These are phyloP conservation scores for Bipolaris victoriae DNA, from an alignment of 2,329 filamentous ascomycete genomes.

Conservation along the genomic window DNA sequence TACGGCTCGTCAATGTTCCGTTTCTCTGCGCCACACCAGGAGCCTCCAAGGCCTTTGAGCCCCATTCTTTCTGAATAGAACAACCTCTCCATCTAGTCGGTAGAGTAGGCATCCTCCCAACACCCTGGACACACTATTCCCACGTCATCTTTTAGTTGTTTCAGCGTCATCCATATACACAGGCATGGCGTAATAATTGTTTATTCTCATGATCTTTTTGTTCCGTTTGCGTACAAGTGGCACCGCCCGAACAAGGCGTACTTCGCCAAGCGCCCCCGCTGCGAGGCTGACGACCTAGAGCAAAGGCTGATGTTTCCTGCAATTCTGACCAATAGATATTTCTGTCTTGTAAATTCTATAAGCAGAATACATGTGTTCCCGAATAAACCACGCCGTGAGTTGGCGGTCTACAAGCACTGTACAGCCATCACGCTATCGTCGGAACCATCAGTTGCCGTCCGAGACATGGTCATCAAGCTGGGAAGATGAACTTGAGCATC, in stretches of 20 bases:
- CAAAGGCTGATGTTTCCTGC: slow-evolving; percentile 6
- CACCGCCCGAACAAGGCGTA: slow-evolving; percentile 18
- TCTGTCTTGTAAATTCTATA: slow-evolving; percentile 16
- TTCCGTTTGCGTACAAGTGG: neutral
- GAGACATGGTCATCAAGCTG: slow-evolving; percentile 1
- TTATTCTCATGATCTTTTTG: neutral
- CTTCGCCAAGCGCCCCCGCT: slow-evolving; percentile 20
- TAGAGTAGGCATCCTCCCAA: slow-evolving; percentile 1
- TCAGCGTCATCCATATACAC: slow-evolving; percentile 5
- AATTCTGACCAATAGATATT: slow-evolving; percentile 22
- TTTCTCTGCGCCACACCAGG: slow-evolving; percentile 2
- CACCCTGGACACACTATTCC: neutral
- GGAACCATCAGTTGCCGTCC: slow-evolving; percentile 18
- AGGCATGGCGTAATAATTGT: neutral
- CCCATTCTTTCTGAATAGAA: neutral
- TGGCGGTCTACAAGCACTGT: slow-evolving; percentile 14
- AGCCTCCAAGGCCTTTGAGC: neutral
- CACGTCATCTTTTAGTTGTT: slow-evolving; percentile 1
- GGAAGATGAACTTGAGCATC: neutral
- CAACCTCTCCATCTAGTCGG: neutral
- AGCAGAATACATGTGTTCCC: slow-evolving; percentile 19
- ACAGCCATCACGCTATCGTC: slow-evolving; percentile 14
- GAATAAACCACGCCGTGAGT: slow-evolving; percentile 20
- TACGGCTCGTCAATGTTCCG: slow-evolving; percentile 11
- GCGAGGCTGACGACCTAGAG: slow-evolving; percentile 18